Evolutionary conservation across 1,284 basidiomycete genomes (phyloP).

Genomic region (Pseudozyma sp.): DNA sequence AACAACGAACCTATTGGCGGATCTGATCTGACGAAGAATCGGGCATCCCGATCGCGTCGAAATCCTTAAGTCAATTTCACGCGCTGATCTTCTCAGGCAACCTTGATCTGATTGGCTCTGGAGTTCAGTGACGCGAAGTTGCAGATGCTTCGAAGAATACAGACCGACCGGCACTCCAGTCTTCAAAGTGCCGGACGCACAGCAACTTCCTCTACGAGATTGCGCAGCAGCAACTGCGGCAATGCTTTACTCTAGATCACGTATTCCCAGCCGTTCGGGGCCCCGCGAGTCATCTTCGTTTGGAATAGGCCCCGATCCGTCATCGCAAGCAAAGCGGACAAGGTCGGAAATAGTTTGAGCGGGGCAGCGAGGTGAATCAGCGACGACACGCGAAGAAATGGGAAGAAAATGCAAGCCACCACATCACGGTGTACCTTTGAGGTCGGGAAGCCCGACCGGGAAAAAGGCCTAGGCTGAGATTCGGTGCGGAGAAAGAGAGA

Average conservation of each 20-base stretch:
- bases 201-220: neutral
- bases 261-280: neutral
- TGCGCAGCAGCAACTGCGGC: neutral
- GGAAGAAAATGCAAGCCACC: too few species aligned
- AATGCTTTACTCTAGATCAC: too few species aligned
- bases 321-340: conserved; percentile 7
- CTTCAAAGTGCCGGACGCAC: conserved; percentile 4
- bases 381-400: neutral
- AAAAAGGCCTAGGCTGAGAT: too few species aligned
- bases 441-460: too few species aligned
- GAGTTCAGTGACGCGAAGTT: conserved; percentile 13
- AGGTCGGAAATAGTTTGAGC: conserved; percentile 21
- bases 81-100: conserved; percentile 2
- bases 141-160: conserved; percentile 7
- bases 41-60: neutral
- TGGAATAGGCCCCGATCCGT: neutral
- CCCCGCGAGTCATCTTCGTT: neutral
- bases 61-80: conserved; percentile 12
- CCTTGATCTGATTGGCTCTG: conserved; percentile 20
- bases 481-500: neutral
- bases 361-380: conserved; percentile 17
- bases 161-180: neutral
- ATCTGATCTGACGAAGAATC: neutral
- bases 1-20: neutral
- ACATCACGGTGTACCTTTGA: too few species aligned